A percentile compares a stretch with the other conserved stretches of the same genome.
These are phyloP conservation scores for Linnemannia elongata DNA, from an alignment of 192 early-diverging fungal genomes.

Conservation along the genomic window DNA sequence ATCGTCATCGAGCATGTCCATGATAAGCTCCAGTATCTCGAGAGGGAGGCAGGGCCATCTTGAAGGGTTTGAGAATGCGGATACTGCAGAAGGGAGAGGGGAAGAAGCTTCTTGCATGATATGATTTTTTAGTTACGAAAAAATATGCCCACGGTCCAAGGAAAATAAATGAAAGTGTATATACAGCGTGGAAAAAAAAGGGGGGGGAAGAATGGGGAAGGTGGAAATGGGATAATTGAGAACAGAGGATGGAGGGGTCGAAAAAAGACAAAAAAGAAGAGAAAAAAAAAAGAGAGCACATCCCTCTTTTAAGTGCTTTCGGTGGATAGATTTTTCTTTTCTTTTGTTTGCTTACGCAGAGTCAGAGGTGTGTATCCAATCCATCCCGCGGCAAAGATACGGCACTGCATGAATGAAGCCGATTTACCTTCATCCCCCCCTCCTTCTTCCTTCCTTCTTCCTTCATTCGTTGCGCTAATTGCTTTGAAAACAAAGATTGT, in stretches of 20 bases:
- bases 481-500: background rate
- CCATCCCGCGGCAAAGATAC: background rate
- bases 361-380: background rate
- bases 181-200: background rate
- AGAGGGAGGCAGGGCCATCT: slow-evolving; percentile 23
- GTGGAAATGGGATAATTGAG: background rate
- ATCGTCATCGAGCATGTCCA: slow-evolving; percentile 20
- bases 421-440: too few relatives aligned
- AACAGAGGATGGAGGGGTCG: background rate
- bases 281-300: background rate
- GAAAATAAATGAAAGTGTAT: background rate
- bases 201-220: background rate
- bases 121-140: background rate
- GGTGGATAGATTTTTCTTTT: background rate
- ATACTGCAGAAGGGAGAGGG: background rate
- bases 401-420: background rate
- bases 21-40: slow-evolving; percentile 24
- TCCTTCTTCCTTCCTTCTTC: background rate
- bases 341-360: background rate
- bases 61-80: background rate
- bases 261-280: slow-evolving; percentile 6
- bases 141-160: background rate
- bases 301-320: background rate
- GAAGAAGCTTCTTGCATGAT: too few relatives aligned
- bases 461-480: background rate